phyloP scores from a whole-genome alignment of 2,329 filamentous ascomycete genomes.

The Aspergillus fischeri region DNA sequence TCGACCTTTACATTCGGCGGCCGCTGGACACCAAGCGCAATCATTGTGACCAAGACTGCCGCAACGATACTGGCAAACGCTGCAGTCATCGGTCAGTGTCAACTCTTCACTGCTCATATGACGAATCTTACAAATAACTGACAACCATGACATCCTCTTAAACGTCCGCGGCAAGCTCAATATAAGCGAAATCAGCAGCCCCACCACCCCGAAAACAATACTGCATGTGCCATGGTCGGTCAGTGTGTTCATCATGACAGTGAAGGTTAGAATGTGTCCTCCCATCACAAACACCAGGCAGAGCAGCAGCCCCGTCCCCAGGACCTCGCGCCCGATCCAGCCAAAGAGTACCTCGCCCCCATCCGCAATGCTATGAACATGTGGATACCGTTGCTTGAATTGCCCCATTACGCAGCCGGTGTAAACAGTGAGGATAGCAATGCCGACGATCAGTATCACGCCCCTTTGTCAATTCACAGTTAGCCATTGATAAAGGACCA shows the following conservation, averaged over 20 bases:
- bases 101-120: background rate
- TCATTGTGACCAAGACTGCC: constrained; percentile 62
- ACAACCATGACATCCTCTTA: constrained; percentile 57
- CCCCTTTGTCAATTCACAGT: constrained; percentile 27
- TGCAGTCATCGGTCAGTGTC: constrained; percentile 12
- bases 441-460: constrained; percentile 47
- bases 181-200: constrained; percentile 53
- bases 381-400: constrained; percentile 52
- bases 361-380: constrained; percentile 62
- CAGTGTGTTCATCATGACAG: constrained; percentile 61
- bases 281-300: constrained; percentile 64
- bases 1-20: constrained; percentile 33
- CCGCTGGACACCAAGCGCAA: constrained; percentile 54
- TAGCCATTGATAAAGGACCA: no score
- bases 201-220: constrained; percentile 56
- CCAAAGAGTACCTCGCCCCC: constrained; percentile 60
- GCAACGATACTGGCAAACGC: constrained; percentile 59
- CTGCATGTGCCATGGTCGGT: constrained; percentile 58
- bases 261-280: constrained; percentile 64
- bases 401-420: constrained; percentile 56
- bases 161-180: constrained; percentile 58
- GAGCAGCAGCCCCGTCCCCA: constrained; percentile 57
- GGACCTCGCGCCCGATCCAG: constrained; percentile 55
- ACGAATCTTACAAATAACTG: constrained; percentile 47
- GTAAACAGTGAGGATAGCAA: constrained; percentile 53